Evolutionary conservation across 768 basidiomycete genomes (phyloP).

Genomic region (Lyophyllum atratum): DNA sequence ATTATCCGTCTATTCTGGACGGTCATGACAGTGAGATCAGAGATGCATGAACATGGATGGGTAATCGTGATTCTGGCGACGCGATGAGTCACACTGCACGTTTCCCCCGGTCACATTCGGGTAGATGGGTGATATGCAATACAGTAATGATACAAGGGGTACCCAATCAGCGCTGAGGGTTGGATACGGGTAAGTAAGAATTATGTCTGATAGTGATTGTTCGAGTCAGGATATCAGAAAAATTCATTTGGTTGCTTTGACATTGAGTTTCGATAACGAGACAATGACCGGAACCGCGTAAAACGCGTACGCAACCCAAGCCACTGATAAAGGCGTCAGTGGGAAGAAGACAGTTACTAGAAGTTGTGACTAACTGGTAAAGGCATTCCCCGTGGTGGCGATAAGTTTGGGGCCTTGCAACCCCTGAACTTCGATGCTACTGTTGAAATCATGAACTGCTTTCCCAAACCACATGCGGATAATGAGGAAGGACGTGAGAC

Average conservation of each 20-base stretch:
- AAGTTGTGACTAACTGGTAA: constrained; percentile 58
- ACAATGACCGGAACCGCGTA: constrained; percentile 69
- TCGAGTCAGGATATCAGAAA: background rate
- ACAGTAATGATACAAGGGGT: too few relatives aligned
- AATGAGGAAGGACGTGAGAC: constrained; percentile 68
- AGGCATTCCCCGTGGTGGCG: constrained; percentile 69
- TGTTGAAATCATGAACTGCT: constrained; percentile 77
- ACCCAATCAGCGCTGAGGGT: too few relatives aligned
- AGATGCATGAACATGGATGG: too few relatives aligned
- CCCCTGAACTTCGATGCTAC: constrained; percentile 54
- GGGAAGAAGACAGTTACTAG: background rate
- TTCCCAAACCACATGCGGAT: constrained; percentile 83
- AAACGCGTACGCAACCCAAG: constrained; percentile 79
- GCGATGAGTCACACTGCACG: constrained; percentile 3
- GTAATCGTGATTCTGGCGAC: background rate
- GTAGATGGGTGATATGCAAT: too few relatives aligned
- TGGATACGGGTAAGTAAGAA: background rate
- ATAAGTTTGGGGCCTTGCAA: constrained; percentile 56
- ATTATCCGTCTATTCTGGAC: too few relatives aligned
- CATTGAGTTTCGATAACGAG: constrained; percentile 68
- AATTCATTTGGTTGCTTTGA: constrained; percentile 37
- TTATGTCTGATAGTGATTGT: background rate
- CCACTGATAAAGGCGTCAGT: constrained; percentile 47
- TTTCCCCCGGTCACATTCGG: background rate
- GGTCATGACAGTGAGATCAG: too few relatives aligned